A percentile compares a stretch with the other conserved stretches of the same genome.
These are phyloP conservation scores for Corymbia maculata DNA, from an alignment of 345 rosid species.

Conservation along the genomic window DNA sequence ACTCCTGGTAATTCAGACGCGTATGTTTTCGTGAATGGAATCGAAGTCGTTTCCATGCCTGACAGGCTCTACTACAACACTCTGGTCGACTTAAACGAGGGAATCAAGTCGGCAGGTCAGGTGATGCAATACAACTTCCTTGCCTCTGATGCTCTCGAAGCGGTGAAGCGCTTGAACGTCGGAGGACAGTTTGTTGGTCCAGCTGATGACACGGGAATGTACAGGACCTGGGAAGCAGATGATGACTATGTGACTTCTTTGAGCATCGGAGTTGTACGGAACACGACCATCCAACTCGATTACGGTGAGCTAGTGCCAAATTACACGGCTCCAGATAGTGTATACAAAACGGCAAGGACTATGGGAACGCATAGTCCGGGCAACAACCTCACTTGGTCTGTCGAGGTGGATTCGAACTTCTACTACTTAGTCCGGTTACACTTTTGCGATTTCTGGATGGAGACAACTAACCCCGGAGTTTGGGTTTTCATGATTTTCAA, in stretches of 20 bases:
- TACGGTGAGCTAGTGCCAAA: background rate
- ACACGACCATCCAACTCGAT: background rate
- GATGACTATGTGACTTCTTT: background rate
- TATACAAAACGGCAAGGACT: constrained; percentile 15
- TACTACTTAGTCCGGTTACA: constrained; percentile 29
- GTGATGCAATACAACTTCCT: rapidly evolving
- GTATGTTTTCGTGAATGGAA: constrained; percentile 22
- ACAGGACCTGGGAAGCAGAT: constrained; percentile 25
- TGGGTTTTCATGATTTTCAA: constrained; percentile 14
- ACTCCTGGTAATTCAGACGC: background rate
- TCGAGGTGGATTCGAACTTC: constrained; percentile 24
- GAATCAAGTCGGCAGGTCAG: background rate
- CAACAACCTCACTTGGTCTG: constrained; percentile 25
- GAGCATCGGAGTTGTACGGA: background rate
- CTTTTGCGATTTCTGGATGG: constrained; percentile 18
- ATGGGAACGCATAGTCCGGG: constrained; percentile 6
- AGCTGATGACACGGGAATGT: constrained; percentile 13
- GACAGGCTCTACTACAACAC: constrained; percentile 1
- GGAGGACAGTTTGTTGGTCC: constrained; percentile 7
- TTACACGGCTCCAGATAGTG: constrained; percentile 12
- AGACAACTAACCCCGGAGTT: background rate
- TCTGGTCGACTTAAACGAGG: background rate
- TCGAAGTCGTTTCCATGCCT: constrained; percentile 34
- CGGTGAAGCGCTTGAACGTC: constrained; percentile 18
- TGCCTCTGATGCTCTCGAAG: background rate